These are phyloP conservation scores for Ganoderma lucidum DNA, from an alignment of 1,284 basidiomycete genomes.

Conservation along the genomic window DNA sequence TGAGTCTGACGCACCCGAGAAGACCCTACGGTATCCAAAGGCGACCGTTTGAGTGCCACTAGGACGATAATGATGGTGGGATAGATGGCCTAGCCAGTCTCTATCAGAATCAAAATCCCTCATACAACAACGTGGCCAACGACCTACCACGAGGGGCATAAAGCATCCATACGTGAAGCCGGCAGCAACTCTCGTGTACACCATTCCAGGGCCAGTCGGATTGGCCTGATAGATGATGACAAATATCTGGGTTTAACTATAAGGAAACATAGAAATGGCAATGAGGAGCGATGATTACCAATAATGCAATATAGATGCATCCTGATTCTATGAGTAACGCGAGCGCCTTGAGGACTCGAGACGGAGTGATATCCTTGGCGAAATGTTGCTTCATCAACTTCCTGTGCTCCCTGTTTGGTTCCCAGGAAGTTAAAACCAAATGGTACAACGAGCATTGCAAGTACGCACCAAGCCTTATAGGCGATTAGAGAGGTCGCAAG, in stretches of 20 bases:
- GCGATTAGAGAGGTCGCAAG: no score
- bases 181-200: not conserved
- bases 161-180: not conserved
- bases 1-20: not conserved
- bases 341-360: not conserved
- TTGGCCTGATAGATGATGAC: not conserved
- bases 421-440: not conserved
- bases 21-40: not conserved
- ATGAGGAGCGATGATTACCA: not conserved
- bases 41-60: conserved; percentile 2
- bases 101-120: not conserved
- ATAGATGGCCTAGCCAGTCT: not conserved
- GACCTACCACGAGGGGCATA: not conserved
- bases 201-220: no score
- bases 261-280: not conserved
- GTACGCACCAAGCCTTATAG: conserved; percentile 10
- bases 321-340: not conserved
- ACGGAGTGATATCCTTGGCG: not conserved
- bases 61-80: conserved; percentile 3
- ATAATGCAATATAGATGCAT: not conserved
- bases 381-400: not conserved
- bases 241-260: not conserved
- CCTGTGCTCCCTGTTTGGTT: not conserved
- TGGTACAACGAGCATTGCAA: not conserved
- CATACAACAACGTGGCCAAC: not conserved